phyloP scores from a whole-genome alignment of 129 eudicot genomes.

The Solidago caesia region DNA sequence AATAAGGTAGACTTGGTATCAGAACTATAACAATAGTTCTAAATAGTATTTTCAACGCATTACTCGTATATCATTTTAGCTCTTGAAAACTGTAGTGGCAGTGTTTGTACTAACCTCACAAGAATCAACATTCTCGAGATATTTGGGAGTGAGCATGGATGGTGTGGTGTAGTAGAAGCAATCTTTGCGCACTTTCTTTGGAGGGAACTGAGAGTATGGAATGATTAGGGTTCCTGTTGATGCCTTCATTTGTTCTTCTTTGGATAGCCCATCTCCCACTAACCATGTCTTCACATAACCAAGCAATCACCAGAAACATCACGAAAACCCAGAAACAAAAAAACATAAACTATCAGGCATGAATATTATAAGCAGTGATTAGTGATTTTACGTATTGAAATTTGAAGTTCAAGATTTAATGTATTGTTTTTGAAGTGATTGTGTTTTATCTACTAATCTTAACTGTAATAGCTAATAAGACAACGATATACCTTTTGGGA shows the following conservation, averaged over 20 bases:
- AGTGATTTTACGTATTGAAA: neutral
- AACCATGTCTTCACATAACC: constrained; percentile 60
- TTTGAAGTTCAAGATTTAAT: neutral
- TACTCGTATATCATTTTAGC: too few species aligned
- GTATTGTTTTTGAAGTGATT: neutral
- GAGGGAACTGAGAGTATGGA: constrained; percentile 82
- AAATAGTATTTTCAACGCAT: too few species aligned
- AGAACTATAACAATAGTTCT: neutral
- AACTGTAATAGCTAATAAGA: neutral
- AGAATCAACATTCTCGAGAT: constrained; percentile 70
- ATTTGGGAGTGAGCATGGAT: constrained; percentile 65
- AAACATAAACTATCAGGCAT: neutral
- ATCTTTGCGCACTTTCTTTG: constrained; percentile 59
- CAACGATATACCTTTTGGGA: constrained; percentile 37
- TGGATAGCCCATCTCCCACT: constrained; percentile 70
- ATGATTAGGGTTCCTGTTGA: constrained; percentile 69
- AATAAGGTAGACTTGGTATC: neutral
- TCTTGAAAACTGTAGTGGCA: neutral
- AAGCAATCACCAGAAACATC: neutral
- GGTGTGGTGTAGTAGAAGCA: constrained; percentile 80
- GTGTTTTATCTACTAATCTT: neutral
- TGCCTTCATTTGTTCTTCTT: constrained; percentile 65
- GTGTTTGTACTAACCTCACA: constrained; percentile 66
- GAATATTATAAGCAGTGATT: neutral
- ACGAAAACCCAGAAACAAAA: neutral